phyloP scores from a whole-genome alignment of 495 filamentous ascomycete species.

The Tuber indicum region DNA sequence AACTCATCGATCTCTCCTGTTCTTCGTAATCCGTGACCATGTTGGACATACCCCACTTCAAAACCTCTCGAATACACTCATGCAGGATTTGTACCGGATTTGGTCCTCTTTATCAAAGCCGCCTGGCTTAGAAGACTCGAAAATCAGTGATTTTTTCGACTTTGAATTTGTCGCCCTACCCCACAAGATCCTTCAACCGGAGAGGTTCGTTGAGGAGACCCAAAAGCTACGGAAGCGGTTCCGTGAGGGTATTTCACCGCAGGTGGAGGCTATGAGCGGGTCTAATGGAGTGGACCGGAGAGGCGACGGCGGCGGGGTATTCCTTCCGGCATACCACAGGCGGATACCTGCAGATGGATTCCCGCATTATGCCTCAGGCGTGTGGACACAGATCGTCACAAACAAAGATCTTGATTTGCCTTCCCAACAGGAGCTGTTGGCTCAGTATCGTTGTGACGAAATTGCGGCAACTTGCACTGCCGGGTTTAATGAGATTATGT shows the following conservation, averaged over 20 bases:
- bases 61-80: conserved; percentile 80
- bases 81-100: conserved; percentile 82
- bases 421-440: conserved; percentile 92
- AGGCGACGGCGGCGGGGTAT: conserved; percentile 56
- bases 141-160: conserved; percentile 95
- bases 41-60: conserved; percentile 81
- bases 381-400: conserved; percentile 97
- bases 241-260: conserved; percentile 63
- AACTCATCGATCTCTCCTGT: conserved; percentile 83
- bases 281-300: conserved; percentile 60
- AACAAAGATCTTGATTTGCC: conserved; percentile 97
- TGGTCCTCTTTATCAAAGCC: conserved; percentile 92
- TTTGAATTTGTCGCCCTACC: conserved; percentile 93
- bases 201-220: conserved; percentile 78
- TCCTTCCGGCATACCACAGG: conserved; percentile 89
- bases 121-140: conserved; percentile 73
- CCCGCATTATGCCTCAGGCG: conserved; percentile 79
- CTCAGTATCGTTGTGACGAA: conserved; percentile 96
- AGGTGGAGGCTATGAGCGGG: conserved; percentile 50
- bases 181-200: conserved; percentile 91
- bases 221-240: conserved; percentile 75
- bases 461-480: conserved; percentile 54
- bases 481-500: conserved; percentile 69
- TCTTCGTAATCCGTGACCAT: conserved; percentile 98
- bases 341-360: conserved; percentile 95